Conservation (phyloP, 164 flowering plant genomes). For the Magnolia sinica region DNA sequence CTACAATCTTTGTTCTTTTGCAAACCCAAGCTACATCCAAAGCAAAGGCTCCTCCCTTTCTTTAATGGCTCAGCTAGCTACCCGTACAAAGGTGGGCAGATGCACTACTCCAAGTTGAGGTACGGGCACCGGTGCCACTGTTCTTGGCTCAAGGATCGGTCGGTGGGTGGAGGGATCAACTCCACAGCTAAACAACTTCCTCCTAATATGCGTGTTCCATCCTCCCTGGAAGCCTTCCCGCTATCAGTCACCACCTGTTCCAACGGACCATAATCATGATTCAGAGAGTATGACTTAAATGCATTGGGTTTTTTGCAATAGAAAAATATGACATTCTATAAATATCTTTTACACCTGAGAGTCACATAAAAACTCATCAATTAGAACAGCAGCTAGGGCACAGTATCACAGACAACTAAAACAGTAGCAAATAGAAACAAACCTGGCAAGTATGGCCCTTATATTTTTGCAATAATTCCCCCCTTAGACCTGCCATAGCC, state of each 20-base stretch:
- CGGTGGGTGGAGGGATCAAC: slow-evolving; percentile 77
- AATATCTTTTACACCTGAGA: not conserved
- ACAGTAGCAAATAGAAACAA: slow-evolving; percentile 13
- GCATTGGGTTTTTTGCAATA: too few species aligned
- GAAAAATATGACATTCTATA: too few species aligned
- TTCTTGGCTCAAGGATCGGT: slow-evolving; percentile 36
- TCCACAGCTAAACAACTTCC: slow-evolving; percentile 72
- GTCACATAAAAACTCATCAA: not conserved
- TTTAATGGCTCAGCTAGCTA: slow-evolving; percentile 21
- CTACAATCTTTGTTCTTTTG: slow-evolving; percentile 58
- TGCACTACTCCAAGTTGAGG: slow-evolving; percentile 75
- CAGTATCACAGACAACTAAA: not conserved
- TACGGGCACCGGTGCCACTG: slow-evolving; percentile 44
- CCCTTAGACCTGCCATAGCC: slow-evolving; percentile 57
- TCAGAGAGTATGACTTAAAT: too few species aligned
- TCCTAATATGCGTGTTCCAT: slow-evolving; percentile 89
- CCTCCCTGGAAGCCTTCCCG: slow-evolving; percentile 75
- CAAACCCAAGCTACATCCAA: slow-evolving; percentile 70
- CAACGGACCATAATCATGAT: not conserved
- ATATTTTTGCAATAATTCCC: slow-evolving; percentile 81
- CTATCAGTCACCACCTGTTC: slow-evolving; percentile 46
- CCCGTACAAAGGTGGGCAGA: slow-evolving; percentile 63
- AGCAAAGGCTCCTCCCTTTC: slow-evolving; percentile 42
- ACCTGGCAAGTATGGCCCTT: slow-evolving; percentile 97
- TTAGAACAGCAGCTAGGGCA: not conserved